Percentiles rank a stretch among this genome's conserved stretches.
phyloP scores from a whole-genome alignment of 1,284 basidiomycete species.

The Cystobasidium pallidum region DNA sequence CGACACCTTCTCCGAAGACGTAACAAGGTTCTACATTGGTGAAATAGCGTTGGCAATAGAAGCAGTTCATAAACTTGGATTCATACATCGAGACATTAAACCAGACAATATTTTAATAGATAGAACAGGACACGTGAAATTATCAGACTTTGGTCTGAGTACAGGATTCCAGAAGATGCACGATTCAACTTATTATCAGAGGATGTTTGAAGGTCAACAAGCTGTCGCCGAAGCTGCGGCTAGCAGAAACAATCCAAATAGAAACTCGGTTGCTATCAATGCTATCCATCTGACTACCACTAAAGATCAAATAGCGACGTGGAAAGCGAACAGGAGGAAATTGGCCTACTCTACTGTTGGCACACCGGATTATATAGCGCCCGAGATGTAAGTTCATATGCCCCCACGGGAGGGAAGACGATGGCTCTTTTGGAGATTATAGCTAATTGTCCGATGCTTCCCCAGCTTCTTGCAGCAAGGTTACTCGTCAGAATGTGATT shows the following conservation, averaged over 20 bases:
- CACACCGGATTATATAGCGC: constrained; percentile 98
- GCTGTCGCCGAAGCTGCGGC: constrained; percentile 1
- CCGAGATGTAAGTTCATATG: constrained; percentile 67
- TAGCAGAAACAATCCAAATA: constrained; percentile 51
- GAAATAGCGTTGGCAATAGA: constrained; percentile 98
- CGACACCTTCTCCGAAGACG: constrained; percentile 97
- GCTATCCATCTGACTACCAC: constrained; percentile 89
- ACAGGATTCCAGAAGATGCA: constrained; percentile 95
- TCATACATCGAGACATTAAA: constrained; percentile 97
- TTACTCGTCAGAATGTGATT: constrained; percentile 80
- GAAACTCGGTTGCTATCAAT: constrained; percentile 94
- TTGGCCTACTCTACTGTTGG: constrained; percentile 98
- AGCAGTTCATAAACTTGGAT: constrained; percentile 97
- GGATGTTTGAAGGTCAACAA: constrained; percentile 70
- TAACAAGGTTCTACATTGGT: constrained; percentile 98
- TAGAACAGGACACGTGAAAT: constrained; percentile 86
- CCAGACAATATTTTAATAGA: constrained; percentile 98
- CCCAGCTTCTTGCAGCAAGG: constrained; percentile 83
- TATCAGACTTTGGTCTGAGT: constrained; percentile 94
- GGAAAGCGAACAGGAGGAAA: constrained; percentile 98
- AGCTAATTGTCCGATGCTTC: no score
- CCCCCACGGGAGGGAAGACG: neutral
- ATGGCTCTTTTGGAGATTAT: no score
- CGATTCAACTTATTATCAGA: constrained; percentile 92
- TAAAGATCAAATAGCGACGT: constrained; percentile 92